Conservation (phyloP, 495 filamentous ascomycete species). For the Penicillium coprophilum region DNA sequence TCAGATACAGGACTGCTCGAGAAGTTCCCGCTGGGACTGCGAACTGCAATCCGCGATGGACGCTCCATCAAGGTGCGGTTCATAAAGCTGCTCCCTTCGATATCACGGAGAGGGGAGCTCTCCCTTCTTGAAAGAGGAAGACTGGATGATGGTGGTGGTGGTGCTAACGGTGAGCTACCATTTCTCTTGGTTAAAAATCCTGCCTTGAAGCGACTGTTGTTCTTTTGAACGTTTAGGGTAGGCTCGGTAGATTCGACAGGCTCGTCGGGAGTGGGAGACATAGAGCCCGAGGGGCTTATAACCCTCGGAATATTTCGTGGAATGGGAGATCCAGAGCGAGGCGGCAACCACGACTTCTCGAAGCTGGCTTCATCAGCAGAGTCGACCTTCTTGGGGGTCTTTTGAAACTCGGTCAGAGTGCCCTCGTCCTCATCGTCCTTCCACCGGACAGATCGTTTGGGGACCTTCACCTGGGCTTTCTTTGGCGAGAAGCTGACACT, state of each 20-base stretch:
- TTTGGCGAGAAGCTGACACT: constrained; percentile 80
- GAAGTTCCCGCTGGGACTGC: constrained; percentile 49
- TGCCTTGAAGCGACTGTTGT: constrained; percentile 81
- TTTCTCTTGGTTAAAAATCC: constrained; percentile 82
- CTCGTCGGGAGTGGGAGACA: constrained; percentile 30
- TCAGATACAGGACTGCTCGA: constrained; percentile 42
- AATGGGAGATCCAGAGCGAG: constrained; percentile 43
- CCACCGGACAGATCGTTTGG: constrained; percentile 84
- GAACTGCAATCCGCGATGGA: constrained; percentile 50
- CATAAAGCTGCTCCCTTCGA: constrained; percentile 57
- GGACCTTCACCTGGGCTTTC: constrained; percentile 61
- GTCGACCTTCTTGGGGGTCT: constrained; percentile 67
- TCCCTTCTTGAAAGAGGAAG: constrained; percentile 63
- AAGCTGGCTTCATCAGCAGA: constrained; percentile 53
- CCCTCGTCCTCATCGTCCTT: constrained; percentile 87
- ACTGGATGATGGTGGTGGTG: constrained; percentile 60
- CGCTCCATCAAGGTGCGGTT: constrained; percentile 54
- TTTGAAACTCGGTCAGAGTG: constrained; percentile 81
- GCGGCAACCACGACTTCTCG: constrained; percentile 41
- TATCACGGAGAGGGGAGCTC: constrained; percentile 64
- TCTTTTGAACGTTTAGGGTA: constrained; percentile 46
- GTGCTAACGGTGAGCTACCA: constrained; percentile 59
- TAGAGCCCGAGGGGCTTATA: constrained; percentile 32
- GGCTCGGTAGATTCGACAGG: constrained; percentile 27
- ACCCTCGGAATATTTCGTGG: constrained; percentile 45